These are phyloP conservation scores for Physcomitrellopsis africana DNA, from an alignment of 225 moss, liverwort and hornwort genomes.

Conservation along the genomic window DNA sequence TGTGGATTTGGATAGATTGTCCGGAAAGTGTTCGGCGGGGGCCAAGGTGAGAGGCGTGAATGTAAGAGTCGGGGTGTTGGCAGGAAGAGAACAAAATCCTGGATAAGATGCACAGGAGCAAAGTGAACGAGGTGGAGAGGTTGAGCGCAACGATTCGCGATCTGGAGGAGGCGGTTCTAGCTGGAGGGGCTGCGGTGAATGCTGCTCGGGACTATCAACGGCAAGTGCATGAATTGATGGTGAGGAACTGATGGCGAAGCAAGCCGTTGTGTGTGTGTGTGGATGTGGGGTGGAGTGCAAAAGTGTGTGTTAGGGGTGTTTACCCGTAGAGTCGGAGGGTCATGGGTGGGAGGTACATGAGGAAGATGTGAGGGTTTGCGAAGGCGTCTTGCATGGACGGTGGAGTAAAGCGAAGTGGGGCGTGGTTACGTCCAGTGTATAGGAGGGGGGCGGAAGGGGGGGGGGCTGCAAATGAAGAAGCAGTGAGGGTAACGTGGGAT, in stretches of 20 bases:
- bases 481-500: too few species aligned
- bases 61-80: background rate
- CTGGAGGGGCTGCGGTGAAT: slow-evolving; percentile 38
- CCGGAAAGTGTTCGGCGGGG: background rate
- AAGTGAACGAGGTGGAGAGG: slow-evolving; percentile 35
- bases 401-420: too few species aligned
- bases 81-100: slow-evolving; percentile 43
- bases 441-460: too few species aligned
- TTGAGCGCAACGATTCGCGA: slow-evolving; percentile 23
- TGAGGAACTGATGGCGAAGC: slow-evolving; percentile 17
- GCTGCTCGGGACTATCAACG: slow-evolving; percentile 39
- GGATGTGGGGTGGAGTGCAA: too few species aligned
- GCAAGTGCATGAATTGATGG: slow-evolving; percentile 36
- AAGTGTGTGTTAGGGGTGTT: background rate
- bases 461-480: too few species aligned
- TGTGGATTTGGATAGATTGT: too few species aligned
- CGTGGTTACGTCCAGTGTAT: too few species aligned
- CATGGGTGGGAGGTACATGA: too few species aligned
- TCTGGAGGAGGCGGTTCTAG: slow-evolving; percentile 36
- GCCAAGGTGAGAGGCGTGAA: background rate
- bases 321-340: background rate
- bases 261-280: background rate
- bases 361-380: too few species aligned
- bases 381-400: too few species aligned
- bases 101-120: slow-evolving; percentile 38